Conservation (phyloP, 192 early-diverging fungal species). For the Kappamyces sp. region DNA sequence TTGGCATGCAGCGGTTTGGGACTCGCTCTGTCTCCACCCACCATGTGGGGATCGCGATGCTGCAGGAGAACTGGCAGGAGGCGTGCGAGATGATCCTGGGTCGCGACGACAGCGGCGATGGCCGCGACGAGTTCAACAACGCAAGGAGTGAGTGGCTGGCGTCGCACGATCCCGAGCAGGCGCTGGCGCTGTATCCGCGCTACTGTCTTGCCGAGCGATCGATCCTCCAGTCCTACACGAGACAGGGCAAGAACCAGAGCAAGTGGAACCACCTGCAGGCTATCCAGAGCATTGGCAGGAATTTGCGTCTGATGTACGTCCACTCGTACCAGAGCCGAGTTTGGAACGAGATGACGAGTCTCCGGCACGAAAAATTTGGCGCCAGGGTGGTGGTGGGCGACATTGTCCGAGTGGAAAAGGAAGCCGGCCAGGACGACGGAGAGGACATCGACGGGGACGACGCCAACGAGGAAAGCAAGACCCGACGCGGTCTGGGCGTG, state of each 20-base stretch:
- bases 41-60: slow-evolving; percentile 67
- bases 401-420: slow-evolving; percentile 51
- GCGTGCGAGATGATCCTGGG: slow-evolving; percentile 77
- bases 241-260: slow-evolving; percentile 22
- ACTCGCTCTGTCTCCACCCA: slow-evolving; percentile 76
- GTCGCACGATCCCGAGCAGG: slow-evolving; percentile 51
- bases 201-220: slow-evolving; percentile 65
- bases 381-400: slow-evolving; percentile 73
- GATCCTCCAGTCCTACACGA: slow-evolving; percentile 56
- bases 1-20: slow-evolving; percentile 97
- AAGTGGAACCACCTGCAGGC: slow-evolving; percentile 53
- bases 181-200: slow-evolving; percentile 62
- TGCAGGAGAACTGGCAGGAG: slow-evolving; percentile 64
- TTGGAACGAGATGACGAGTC: slow-evolving; percentile 84
- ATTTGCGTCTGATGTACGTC: slow-evolving; percentile 84
- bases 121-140: slow-evolving; percentile 36
- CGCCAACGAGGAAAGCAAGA: slow-evolving; percentile 20
- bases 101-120: slow-evolving; percentile 59
- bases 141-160: slow-evolving; percentile 69
- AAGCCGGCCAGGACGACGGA: slow-evolving; percentile 25
- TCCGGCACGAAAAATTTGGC: slow-evolving; percentile 67
- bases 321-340: slow-evolving; percentile 94
- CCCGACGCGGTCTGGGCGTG: slow-evolving; percentile 16
- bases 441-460: slow-evolving; percentile 22
- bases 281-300: slow-evolving; percentile 69